Evolutionary conservation across 2,329 filamentous ascomycete genomes (phyloP), one percentile per base, ranked within the genome.

Genomic region (Phialocephala sp.): DNA sequence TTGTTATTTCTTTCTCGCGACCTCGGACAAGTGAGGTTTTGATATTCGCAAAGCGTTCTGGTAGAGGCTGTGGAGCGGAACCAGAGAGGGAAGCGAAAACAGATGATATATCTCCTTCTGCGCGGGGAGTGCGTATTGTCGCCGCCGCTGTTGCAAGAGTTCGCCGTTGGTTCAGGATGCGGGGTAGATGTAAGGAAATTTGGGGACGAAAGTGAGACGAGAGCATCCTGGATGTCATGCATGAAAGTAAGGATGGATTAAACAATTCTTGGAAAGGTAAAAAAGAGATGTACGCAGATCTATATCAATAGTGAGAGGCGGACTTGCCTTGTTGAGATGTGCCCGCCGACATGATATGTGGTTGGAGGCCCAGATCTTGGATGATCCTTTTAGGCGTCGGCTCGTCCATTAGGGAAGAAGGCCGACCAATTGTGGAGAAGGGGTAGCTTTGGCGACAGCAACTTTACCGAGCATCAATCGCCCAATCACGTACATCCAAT

Each of bases 61-160:
- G 86, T 0, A 90, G 78, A 0, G 84, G 81, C 32, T 27, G 8
- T 4, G 77, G 72, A 8, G 78, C 72, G 1, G 73, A 73, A 0
- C 85, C 84, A 0, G 85, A 86, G 1, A 90, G 77, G 0, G 87
- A 89, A 0, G 83, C 82, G 64, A 90, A 90, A 0, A 86, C 79
- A 60, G 87, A 86, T 0, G 87, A 87, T 39, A 90, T 89, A 68
- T 89, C 83, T 2, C 87, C 87, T 69, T 87, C 85, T 45, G 50
- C 54, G 9, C 55, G 55, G 8, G 35, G 32, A 20, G 32, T 18
- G 5, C 36, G 50, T 15, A 24, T 35, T 54, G 50, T 35, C 14
- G 27, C 50, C 27, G 50, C 24, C 50, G 18, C 24, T 8, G 43
- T 15, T n/a, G 50, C 50, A 24, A 54, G 24, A 35, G 24, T 54